Percentiles rank a stretch among this genome's conserved stretches.
Conservation (phyloP, 345 rosid species). For the Hibiscus syriacus region DNA sequence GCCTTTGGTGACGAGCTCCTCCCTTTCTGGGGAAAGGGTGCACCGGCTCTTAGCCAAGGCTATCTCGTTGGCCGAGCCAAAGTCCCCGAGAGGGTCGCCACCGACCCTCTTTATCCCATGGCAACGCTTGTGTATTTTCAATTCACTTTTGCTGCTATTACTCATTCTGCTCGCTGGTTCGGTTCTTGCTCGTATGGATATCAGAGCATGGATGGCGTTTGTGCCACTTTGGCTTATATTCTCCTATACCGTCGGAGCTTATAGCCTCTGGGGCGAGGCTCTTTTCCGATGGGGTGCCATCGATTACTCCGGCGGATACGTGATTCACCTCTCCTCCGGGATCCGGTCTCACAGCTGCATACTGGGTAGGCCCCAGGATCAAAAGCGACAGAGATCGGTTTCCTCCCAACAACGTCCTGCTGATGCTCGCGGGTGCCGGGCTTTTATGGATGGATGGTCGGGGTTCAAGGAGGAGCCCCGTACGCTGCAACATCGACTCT, state of each 20-base stretch:
- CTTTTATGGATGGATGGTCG: constrained; percentile 94
- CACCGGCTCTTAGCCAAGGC: constrained; percentile 45
- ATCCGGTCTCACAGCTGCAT: constrained; percentile 77
- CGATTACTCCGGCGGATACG: constrained; percentile 81
- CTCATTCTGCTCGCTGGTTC: constrained; percentile 65
- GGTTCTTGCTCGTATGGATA: constrained; percentile 73
- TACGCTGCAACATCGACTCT: constrained; percentile 66
- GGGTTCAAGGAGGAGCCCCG: constrained; percentile 98
- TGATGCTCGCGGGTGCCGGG: constrained; percentile 94
- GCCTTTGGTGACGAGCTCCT: constrained; percentile 66
- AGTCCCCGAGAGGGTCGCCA: constrained; percentile 33
- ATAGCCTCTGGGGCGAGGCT: constrained; percentile 70
- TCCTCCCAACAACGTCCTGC: constrained; percentile 83
- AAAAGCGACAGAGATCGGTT: constrained; percentile 80
- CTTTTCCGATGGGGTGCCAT: constrained; percentile 74
- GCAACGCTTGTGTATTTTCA: constrained; percentile 68
- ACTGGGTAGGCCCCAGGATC: constrained; percentile 87
- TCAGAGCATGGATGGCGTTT: constrained; percentile 82
- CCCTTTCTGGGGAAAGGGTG: constrained; percentile 75
- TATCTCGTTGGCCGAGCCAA: constrained; percentile 37
- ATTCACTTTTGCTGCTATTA: constrained; percentile 74
- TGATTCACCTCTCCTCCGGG: constrained; percentile 78
- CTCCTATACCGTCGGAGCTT: constrained; percentile 75
- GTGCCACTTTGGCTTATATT: constrained; percentile 71
- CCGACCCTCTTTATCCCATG: constrained; percentile 53